Evolutionary conservation across 1,284 basidiomycete genomes (phyloP).

Genomic region (Phylloporus sp.): DNA sequence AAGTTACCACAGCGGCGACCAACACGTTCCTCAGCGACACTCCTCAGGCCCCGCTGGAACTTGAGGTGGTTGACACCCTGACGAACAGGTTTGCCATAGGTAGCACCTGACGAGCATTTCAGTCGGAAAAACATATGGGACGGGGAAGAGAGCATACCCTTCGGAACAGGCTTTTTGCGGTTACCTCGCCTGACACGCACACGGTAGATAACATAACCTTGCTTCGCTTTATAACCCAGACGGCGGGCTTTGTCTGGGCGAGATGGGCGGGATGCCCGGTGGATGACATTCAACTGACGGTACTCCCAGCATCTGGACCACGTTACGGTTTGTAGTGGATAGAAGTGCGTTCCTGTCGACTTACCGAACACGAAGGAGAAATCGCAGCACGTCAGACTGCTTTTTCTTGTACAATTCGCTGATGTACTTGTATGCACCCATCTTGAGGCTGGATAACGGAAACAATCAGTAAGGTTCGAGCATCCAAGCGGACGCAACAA

Average conservation of each 20-base stretch:
- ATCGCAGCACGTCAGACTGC: conserved; percentile 97
- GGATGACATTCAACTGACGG: conserved; percentile 97
- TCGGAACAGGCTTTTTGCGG: conserved; percentile 98
- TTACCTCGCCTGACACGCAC: conserved; percentile 98
- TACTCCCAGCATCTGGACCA: conserved; percentile 95
- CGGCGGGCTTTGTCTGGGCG: conserved; percentile 99
- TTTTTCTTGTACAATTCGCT: conserved; percentile 96
- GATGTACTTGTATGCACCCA: conserved; percentile 98
- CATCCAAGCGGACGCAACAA: conserved; percentile 23
- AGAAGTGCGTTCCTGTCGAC: conserved; percentile 31
- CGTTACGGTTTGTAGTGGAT: conserved; percentile 12
- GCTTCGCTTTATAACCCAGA: conserved; percentile 99
- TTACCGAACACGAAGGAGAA: conserved; percentile 95
- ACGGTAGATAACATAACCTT: conserved; percentile 98
- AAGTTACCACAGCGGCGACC: conserved; percentile 96
- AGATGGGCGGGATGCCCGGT: conserved; percentile 96
- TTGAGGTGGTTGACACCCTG: conserved; percentile 99
- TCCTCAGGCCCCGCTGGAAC: conserved; percentile 92
- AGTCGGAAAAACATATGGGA: conserved; percentile 5
- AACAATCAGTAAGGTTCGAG: conserved; percentile 24
- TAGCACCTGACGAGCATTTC: conserved; percentile 67
- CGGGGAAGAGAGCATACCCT: conserved; percentile 61
- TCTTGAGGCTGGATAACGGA: conserved; percentile 43
- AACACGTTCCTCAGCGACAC: conserved; percentile 98
- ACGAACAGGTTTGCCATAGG: conserved; percentile 98